Base-by-base conservation (phyloP, 176 grass and related monocot species). In the Panicum miliaceum region DNA sequence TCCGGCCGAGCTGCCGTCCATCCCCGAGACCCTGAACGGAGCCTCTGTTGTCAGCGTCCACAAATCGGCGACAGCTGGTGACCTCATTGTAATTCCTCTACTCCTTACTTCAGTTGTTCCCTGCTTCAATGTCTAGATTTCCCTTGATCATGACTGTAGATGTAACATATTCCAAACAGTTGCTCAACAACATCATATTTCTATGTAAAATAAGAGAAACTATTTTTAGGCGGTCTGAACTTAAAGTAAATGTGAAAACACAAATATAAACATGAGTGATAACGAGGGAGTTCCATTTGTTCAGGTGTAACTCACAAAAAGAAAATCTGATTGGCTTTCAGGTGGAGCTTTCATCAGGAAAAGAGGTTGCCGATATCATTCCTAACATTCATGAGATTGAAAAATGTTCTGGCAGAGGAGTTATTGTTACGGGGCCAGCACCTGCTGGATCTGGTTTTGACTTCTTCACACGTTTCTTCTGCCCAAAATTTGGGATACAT, bases 331-430 rank as follows among this genome's bases (percentile, higher is more conserved):
- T 27, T 78, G 36, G 15, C 71, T 75, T 90, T 40, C 83, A 97
- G 94, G 81, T 97, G 38, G 94, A 97, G 65, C 86, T 94, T 84
- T 83, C 90, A 58, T 94, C 94, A 57, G 92, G 72, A 71, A 89
- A 94, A 67, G 88, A 97, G 83, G 83, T 97, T 50, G 67, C 63
- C 0, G 80, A 89, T 56, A 52, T 97, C 54, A 22, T 73, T 65
- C 94, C 94, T 51, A 94, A 91, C 35, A 71, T 84, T 48, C 65
- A 81, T 23, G 92, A 97, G 70, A 82, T 97, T 3, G 80, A 68
- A 53, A 87, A 78, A 25, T 90, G 84, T 68, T 73, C 86, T 1
- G 78, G 86, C n/a, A 79, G 81, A 70, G 90, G 85, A 46, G 3
- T 97, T 68, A 81, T 92, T 68, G 7, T 94, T 68, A 97, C 94